Evolutionary conservation across 176 grass and related monocot species (phyloP).

Genomic region (Dactylis glomerata): DNA sequence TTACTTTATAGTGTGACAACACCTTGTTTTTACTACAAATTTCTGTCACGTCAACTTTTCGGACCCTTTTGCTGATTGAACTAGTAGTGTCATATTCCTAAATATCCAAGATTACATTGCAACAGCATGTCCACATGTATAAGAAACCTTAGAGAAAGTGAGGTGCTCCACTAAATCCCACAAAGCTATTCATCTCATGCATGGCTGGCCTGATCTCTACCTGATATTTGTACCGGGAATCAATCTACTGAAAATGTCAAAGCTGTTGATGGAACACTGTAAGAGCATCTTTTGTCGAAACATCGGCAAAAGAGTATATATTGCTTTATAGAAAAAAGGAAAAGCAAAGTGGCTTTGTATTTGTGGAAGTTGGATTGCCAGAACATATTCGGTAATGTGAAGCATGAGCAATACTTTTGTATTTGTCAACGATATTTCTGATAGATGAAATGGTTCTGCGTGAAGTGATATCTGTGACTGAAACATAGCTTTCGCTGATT

Average conservation of each 20-base stretch:
- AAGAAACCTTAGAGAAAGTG: constrained; percentile 32
- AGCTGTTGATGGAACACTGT: constrained; percentile 23
- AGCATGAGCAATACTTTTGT: constrained; percentile 1
- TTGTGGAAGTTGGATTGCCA: constrained; percentile 42
- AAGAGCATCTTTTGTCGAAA: constrained; percentile 49
- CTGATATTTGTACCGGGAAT: constrained; percentile 32
- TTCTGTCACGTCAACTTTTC: constrained; percentile 47
- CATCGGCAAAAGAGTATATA: constrained; percentile 34
- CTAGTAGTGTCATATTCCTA: constrained; percentile 41
- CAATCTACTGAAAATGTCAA: constrained; percentile 30
- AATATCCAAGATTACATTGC: constrained; percentile 52
- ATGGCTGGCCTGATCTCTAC: neutral
- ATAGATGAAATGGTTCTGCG: constrained; percentile 11
- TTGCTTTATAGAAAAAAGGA: constrained; percentile 3
- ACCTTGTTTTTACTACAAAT: constrained; percentile 33
- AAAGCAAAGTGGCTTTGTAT: constrained; percentile 54
- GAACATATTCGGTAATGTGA: constrained; percentile 52
- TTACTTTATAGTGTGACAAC: constrained; percentile 49
- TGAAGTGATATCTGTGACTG: neutral
- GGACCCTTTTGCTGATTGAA: constrained; percentile 56
- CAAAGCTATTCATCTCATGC: constrained; percentile 8
- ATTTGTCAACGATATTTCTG: constrained; percentile 38
- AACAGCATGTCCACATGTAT: constrained; percentile 39
- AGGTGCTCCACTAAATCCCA: constrained; percentile 45
- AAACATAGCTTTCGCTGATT: neutral